phyloP scores from a whole-genome alignment of 2,329 filamentous ascomycete genomes.

The Microdochium paspali region DNA sequence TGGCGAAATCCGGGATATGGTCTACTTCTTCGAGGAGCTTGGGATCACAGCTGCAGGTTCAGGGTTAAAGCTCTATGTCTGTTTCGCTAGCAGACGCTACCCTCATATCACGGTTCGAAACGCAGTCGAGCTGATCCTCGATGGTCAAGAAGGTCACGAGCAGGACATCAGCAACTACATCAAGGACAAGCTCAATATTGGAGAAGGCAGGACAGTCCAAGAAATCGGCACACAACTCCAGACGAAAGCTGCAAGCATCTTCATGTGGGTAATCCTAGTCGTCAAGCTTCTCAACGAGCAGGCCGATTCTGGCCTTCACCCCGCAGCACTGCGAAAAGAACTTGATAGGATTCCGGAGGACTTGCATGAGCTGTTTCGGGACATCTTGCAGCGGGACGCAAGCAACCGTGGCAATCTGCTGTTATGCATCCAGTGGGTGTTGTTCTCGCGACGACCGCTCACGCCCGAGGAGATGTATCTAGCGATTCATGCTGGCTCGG shows the following conservation, averaged over 20 bases:
- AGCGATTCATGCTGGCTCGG: constrained; percentile 13
- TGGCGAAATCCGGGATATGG: constrained; percentile 29
- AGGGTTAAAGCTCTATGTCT: constrained; percentile 18
- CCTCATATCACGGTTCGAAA: constrained; percentile 12
- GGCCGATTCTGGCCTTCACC: constrained; percentile 19
- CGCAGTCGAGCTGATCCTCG: constrained; percentile 19
- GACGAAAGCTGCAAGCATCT: constrained; percentile 28
- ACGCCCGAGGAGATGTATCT: constrained; percentile 24
- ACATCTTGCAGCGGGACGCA: constrained; percentile 26
- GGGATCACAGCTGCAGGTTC: constrained; percentile 14
- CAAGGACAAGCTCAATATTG: constrained; percentile 14
- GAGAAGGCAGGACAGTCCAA: constrained; percentile 8
- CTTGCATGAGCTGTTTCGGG: constrained; percentile 27
- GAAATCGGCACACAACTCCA: constrained; percentile 20
- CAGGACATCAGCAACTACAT: constrained; percentile 24
- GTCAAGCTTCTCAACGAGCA: constrained; percentile 32
- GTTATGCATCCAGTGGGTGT: constrained; percentile 28
- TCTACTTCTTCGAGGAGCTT: constrained; percentile 30
- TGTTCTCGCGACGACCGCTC: constrained; percentile 26
- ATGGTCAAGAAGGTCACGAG: constrained; percentile 21
- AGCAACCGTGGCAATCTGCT: constrained; percentile 13
- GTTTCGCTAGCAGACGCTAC: constrained; percentile 29
- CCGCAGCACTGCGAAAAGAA: constrained; percentile 15
- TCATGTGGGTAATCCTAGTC: constrained; percentile 35
- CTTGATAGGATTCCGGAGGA: constrained; percentile 26